A percentile compares a stretch with the other conserved stretches of the same genome.
Conservation (phyloP, 805 yeast genomes). For the Yarrowia divulgata region DNA sequence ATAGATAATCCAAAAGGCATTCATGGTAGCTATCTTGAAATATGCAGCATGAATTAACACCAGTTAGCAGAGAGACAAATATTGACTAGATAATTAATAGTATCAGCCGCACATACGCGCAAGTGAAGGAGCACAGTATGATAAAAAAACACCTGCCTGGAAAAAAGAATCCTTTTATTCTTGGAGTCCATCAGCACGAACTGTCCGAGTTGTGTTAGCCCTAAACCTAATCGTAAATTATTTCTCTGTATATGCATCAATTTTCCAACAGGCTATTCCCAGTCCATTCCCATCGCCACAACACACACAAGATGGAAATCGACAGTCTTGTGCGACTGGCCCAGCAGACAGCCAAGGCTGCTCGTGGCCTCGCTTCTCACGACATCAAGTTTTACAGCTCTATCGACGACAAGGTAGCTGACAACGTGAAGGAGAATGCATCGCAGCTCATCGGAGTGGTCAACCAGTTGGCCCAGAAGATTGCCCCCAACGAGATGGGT, state of each 20-base stretch:
- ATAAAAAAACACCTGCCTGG: too few relatives aligned
- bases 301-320: constrained; percentile 32
- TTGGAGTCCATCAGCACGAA: too few relatives aligned
- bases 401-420: constrained; percentile 59
- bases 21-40: not conserved
- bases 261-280: constrained; percentile 4
- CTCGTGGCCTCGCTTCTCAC: constrained; percentile 74
- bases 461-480: constrained; percentile 45
- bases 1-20: not conserved
- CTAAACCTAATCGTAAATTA: constrained; percentile 39
- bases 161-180: too few relatives aligned
- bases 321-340: constrained; percentile 37
- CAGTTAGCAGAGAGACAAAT: not conserved
- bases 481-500: constrained; percentile 46
- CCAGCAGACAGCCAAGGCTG: constrained; percentile 60
- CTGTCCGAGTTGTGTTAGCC: not conserved
- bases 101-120: too few relatives aligned
- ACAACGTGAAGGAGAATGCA: constrained; percentile 52
- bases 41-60: too few relatives aligned
- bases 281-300: constrained; percentile 5
- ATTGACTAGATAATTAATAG: too few relatives aligned
- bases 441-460: constrained; percentile 47
- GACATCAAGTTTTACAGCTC: constrained; percentile 80
- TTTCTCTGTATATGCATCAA: constrained; percentile 31
- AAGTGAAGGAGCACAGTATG: too few relatives aligned